phyloP scores from a whole-genome alignment of 1,284 basidiomycete genomes.

The Taiwanofungus camphoratus region DNA sequence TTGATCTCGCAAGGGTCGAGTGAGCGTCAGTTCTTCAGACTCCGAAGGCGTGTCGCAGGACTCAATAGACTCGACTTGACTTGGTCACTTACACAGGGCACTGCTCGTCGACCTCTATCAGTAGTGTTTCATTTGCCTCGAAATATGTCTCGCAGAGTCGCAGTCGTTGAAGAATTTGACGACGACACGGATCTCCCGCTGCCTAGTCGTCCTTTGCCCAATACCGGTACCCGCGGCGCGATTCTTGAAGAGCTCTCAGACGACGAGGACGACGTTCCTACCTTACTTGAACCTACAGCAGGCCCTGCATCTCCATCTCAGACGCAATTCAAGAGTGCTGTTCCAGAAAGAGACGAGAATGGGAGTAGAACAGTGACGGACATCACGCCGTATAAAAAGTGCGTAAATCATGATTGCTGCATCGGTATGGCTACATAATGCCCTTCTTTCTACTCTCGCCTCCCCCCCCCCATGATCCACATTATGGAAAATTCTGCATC shows the following conservation, averaged over 20 bases:
- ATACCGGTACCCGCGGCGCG: constrained; percentile 63
- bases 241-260: constrained; percentile 67
- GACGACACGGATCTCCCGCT: constrained; percentile 84
- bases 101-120: too few species aligned
- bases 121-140: background rate
- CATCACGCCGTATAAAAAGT: constrained; percentile 77
- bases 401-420: constrained; percentile 13
- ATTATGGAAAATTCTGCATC: too few species aligned
- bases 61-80: too few species aligned
- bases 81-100: too few species aligned
- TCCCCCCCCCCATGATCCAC: too few species aligned
- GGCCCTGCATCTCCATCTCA: constrained; percentile 50
- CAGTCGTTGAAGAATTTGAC: constrained; percentile 74
- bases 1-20: too few species aligned
- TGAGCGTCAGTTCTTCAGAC: too few species aligned
- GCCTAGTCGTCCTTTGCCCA: constrained; percentile 58
- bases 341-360: constrained; percentile 15
- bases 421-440: background rate
- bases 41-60: too few species aligned
- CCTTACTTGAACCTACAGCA: constrained; percentile 20
- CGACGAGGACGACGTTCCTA: constrained; percentile 35
- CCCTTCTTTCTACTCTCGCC: constrained; percentile 1
- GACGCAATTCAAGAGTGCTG: constrained; percentile 26
- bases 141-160: constrained; percentile 57
- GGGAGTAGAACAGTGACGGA: constrained; percentile 46